Percentiles rank a stretch among this genome's conserved stretches.
phyloP scores from a whole-genome alignment of 495 filamentous ascomycete species.

The Cladorrhinum samala region DNA sequence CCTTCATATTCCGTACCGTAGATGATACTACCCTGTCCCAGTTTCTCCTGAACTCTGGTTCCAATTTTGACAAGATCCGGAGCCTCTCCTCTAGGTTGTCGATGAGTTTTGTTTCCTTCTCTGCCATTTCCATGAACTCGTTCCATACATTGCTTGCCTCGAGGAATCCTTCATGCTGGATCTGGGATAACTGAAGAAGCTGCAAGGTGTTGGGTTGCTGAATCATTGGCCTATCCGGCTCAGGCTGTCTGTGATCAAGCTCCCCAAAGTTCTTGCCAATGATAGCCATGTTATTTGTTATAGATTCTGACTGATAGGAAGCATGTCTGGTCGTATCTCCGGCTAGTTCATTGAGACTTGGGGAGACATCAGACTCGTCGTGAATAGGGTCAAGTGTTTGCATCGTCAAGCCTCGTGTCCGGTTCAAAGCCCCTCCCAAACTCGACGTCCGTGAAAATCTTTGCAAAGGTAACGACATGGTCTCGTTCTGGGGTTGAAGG shows the following conservation, averaged over 20 bases:
- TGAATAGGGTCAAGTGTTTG: not conserved
- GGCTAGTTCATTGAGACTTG: not conserved
- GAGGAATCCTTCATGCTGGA: constrained; percentile 16
- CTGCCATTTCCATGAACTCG: constrained; percentile 18
- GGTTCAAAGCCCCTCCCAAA: not conserved
- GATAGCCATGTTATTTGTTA: not conserved
- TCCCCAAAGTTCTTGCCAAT: not conserved
- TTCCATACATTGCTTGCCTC: constrained; percentile 22
- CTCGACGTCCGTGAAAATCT: not conserved
- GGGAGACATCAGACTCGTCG: not conserved
- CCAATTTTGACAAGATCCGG: constrained; percentile 9
- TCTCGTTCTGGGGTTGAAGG: not conserved
- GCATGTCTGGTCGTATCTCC: not conserved
- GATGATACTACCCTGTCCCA: constrained; percentile 7
- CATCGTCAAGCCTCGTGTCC: not conserved
- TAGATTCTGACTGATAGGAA: not conserved
- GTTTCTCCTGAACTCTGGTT: constrained; percentile 9
- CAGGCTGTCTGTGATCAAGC: constrained; percentile 2
- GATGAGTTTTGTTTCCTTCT: constrained; percentile 6
- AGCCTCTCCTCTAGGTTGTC: constrained; percentile 4
- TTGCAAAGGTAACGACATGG: not conserved
- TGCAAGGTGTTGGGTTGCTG: not conserved
- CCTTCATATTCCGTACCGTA: constrained; percentile 13
- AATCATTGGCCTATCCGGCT: not conserved
- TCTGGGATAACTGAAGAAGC: constrained; percentile 1